These are phyloP conservation scores for Phytophthora brassicae DNA, from an alignment of 352 stramenopile genomes.

Conservation along the genomic window DNA sequence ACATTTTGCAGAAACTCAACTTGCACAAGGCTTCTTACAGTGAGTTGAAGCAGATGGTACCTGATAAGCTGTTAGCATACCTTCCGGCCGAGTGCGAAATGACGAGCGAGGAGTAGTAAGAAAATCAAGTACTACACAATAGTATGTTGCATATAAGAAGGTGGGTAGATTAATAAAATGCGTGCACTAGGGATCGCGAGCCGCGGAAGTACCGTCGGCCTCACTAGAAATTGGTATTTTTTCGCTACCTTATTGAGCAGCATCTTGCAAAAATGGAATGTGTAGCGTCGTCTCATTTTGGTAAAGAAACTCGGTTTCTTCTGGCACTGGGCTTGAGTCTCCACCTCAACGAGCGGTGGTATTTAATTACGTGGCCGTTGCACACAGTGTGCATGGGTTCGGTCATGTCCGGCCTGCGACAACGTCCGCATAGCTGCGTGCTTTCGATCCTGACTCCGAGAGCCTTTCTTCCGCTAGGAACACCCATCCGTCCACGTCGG, in stretches of 20 bases:
- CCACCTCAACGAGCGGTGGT: not conserved
- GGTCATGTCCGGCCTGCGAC: conserved; percentile 31
- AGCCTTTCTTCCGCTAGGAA: conserved; percentile 40
- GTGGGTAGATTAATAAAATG: conserved; percentile 29
- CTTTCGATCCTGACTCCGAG: conserved; percentile 19
- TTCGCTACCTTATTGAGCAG: conserved; percentile 8
- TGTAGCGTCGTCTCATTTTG: conserved; percentile 7
- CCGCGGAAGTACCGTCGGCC: conserved; percentile 1
- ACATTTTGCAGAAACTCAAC: conserved; percentile 94
- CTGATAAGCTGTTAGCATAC: conserved; percentile 74
- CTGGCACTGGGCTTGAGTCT: not conserved
- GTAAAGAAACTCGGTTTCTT: no score
- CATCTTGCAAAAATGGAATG: conserved; percentile 13
- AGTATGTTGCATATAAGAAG: conserved; percentile 4
- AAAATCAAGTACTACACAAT: conserved; percentile 6
- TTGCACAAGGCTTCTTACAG: conserved; percentile 78
- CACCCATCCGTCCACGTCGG: conserved; percentile 52
- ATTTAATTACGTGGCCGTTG: not conserved
- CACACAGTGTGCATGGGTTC: not conserved
- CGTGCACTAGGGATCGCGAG: conserved; percentile 6
- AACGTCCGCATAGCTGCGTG: conserved; percentile 49
- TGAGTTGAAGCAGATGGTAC: conserved; percentile 75
- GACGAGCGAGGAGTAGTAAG: conserved; percentile 60
- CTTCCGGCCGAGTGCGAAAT: conserved; percentile 78
- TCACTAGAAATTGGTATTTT: conserved; percentile 22